These are phyloP conservation scores for Erysimum cheiri DNA, from an alignment of 441 rosid genomes.

Conservation along the genomic window DNA sequence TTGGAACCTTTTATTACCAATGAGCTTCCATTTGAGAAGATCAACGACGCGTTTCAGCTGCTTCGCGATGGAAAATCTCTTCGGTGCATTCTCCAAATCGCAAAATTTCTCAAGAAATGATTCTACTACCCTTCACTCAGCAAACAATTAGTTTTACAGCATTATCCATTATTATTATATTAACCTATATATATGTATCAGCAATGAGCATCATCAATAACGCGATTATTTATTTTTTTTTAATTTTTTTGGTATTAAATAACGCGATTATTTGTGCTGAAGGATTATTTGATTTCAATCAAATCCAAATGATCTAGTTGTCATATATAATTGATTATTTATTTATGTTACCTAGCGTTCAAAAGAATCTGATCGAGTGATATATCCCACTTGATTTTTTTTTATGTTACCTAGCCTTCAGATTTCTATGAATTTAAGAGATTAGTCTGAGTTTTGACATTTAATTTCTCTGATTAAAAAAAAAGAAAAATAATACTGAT, in stretches of 20 bases:
- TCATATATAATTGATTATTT: not conserved
- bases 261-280: slow-evolving; percentile 8
- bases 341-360: not conserved
- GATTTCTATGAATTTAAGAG: too few relatives aligned
- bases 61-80: slow-evolving; percentile 57
- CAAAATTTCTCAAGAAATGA: slow-evolving; percentile 40
- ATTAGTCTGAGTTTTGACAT: too few relatives aligned
- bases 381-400: too few relatives aligned
- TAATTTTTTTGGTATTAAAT: not conserved
- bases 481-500: not conserved
- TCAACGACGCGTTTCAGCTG: slow-evolving; percentile 63
- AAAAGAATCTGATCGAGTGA: not conserved
- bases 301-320: not conserved
- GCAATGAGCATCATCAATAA: not conserved
- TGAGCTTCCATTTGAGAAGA: slow-evolving; percentile 55
- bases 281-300: not conserved
- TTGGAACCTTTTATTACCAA: slow-evolving; percentile 62
- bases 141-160: not conserved
- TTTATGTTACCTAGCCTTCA: too few relatives aligned
- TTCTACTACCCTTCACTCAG: not conserved
- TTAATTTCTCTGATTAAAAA: too few relatives aligned
- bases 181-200: not conserved
- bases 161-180: not conserved
- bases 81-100: slow-evolving; percentile 48
- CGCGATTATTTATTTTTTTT: not conserved